Conservation (phyloP, 2,329 filamentous ascomycete species). For the Ceratocystis colombiana region DNA sequence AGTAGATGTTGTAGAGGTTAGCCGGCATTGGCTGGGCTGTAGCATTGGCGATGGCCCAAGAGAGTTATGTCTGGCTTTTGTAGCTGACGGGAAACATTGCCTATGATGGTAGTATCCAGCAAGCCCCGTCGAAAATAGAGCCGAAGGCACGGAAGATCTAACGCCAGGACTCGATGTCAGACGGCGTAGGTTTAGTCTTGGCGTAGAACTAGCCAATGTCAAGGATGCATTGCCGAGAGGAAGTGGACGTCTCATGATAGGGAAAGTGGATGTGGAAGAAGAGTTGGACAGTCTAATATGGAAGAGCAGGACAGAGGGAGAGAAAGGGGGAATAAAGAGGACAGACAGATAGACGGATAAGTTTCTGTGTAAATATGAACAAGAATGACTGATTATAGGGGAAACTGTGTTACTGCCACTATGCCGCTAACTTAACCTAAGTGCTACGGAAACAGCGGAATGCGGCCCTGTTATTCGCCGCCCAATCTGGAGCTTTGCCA, state of each 20-base stretch:
- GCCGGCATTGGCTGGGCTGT: constrained; percentile 15
- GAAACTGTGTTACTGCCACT: too few relatives aligned
- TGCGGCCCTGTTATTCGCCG: neutral
- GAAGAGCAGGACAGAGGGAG: neutral
- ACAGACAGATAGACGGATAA: neutral
- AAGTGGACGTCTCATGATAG: neutral
- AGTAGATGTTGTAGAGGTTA: constrained; percentile 15
- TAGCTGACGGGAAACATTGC: neutral
- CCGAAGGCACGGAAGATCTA: neutral
- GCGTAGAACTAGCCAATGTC: neutral
- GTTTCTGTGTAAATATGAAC: neutral
- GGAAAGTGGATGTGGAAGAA: neutral
- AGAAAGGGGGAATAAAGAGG: neutral
- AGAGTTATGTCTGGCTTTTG: neutral
- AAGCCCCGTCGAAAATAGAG: neutral
- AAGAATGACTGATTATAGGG: too few relatives aligned
- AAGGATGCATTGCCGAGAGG: neutral
- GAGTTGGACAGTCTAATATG: neutral
- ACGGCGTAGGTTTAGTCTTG: neutral
- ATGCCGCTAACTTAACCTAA: too few relatives aligned
- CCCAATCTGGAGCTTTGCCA: too few relatives aligned
- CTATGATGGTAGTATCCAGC: neutral
- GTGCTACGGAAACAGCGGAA: neutral
- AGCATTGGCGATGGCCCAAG: neutral
- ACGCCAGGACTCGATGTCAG: neutral